Percentiles rank a stretch among this genome's conserved stretches.
phyloP scores from a whole-genome alignment of 768 basidiomycete genomes.

The Chiua virens region DNA sequence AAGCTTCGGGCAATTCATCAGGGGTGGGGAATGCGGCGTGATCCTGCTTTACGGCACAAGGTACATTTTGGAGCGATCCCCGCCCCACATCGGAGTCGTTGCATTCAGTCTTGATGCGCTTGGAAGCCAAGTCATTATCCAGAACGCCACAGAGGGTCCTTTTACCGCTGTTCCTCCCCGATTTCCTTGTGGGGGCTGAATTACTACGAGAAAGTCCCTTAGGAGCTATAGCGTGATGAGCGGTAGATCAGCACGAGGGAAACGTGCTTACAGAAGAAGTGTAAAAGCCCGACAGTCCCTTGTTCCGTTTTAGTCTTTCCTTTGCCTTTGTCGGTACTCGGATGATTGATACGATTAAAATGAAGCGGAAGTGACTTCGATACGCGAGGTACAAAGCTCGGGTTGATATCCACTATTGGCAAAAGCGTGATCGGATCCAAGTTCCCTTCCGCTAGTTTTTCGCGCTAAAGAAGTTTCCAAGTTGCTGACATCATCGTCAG shows the following conservation, averaged over 20 bases:
- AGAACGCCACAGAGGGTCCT: constrained; percentile 69
- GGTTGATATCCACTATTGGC: constrained; percentile 80
- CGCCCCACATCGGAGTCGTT: constrained; percentile 28
- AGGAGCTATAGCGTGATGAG: constrained; percentile 31
- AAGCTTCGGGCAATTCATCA: constrained; percentile 28
- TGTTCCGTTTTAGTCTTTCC: constrained; percentile 38
- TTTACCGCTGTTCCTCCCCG: constrained; percentile 72
- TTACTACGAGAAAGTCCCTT: constrained; percentile 25
- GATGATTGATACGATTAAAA: constrained; percentile 25
- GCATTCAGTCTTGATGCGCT: constrained; percentile 42
- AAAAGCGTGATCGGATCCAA: constrained; percentile 66
- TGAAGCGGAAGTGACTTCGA: constrained; percentile 43
- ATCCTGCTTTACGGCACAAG: constrained; percentile 15
- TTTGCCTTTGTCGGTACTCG: constrained; percentile 43
- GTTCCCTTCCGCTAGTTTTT: constrained; percentile 64
- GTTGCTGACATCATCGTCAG: constrained; percentile 44
- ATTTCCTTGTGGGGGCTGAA: constrained; percentile 29
- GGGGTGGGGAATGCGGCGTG: background rate
- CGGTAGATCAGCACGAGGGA: constrained; percentile 38
- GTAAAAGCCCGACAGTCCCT: constrained; percentile 44
- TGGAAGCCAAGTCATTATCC: constrained; percentile 59
- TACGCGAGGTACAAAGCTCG: constrained; percentile 54
- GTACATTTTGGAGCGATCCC: constrained; percentile 18
- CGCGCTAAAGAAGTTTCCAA: constrained; percentile 64
- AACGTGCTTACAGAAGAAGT: constrained; percentile 57